Conservation (phyloP, 306 rosid genomes). For the Medicago lupulina region DNA sequence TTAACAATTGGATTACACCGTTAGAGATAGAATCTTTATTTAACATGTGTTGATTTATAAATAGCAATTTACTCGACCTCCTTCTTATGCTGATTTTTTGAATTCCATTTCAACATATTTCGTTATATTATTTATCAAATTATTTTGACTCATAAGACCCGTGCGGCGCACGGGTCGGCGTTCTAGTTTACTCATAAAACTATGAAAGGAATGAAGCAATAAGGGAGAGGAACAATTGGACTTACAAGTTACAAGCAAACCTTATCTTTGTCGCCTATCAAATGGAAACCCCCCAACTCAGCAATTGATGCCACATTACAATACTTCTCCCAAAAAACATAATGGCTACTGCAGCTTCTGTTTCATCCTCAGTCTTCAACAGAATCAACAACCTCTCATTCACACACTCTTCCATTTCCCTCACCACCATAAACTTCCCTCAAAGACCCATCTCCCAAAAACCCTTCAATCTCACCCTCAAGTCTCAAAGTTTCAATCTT, state of each 20-base stretch:
- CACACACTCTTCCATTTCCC: constrained; percentile 52
- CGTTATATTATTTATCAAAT: too few species aligned
- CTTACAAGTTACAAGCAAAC: constrained; percentile 10
- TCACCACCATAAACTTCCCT: constrained; percentile 50
- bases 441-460: constrained; percentile 52
- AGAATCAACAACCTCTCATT: constrained; percentile 57
- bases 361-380: constrained; percentile 64
- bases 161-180: too few species aligned
- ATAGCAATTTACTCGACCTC: too few species aligned
- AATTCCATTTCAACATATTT: too few species aligned
- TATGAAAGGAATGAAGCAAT: too few species aligned
- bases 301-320: constrained; percentile 1
- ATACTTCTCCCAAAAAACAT: not conserved
- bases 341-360: constrained; percentile 63
- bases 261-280: constrained; percentile 45
- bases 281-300: constrained; percentile 23
- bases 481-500: constrained; percentile 47
- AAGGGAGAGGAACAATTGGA: not conserved
- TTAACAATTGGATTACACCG: too few species aligned
- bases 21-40: too few species aligned
- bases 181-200: too few species aligned
- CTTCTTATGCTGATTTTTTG: too few species aligned
- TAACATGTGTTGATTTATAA: too few species aligned
- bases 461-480: constrained; percentile 55
- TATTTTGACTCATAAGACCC: too few species aligned